Evolutionary conservation across 176 grass and related monocot genomes (phyloP).

Genomic region (Bothriochloa decipiens): DNA sequence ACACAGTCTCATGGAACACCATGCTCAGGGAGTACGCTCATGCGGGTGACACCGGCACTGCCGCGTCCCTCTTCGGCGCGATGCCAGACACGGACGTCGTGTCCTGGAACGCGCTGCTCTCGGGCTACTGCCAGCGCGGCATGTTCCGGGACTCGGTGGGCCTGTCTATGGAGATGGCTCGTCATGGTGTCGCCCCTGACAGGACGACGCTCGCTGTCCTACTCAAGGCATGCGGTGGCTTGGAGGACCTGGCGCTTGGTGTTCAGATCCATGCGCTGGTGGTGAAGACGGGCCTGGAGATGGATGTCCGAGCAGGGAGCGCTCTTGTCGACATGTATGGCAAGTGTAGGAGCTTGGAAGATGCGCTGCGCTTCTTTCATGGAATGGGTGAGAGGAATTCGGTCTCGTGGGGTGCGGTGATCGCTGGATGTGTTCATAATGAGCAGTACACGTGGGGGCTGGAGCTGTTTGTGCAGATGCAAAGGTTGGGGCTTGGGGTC

Average conservation of each 20-base stretch:
- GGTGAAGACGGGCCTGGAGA: constrained; percentile 59
- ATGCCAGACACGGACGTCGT: constrained; percentile 70
- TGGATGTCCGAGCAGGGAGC: constrained; percentile 58
- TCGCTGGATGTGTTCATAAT: constrained; percentile 70
- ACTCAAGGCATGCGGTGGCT: constrained; percentile 65
- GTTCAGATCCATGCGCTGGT: constrained; percentile 59
- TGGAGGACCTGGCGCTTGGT: constrained; percentile 53
- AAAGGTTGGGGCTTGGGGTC: constrained; percentile 59
- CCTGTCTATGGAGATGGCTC: constrained; percentile 63
- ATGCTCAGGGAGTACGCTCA: constrained; percentile 55
- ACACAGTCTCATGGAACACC: constrained; percentile 88
- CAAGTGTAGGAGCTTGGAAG: constrained; percentile 67
- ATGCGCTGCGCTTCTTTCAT: constrained; percentile 59
- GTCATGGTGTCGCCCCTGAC: constrained; percentile 42
- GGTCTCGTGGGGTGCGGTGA: constrained; percentile 72
- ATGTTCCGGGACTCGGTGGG: constrained; percentile 42
- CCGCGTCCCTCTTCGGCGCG: constrained; percentile 43
- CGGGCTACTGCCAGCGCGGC: constrained; percentile 47
- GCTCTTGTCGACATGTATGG: constrained; percentile 86
- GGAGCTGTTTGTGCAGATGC: constrained; percentile 80
- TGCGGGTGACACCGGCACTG: constrained; percentile 29
- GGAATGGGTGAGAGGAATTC: constrained; percentile 80
- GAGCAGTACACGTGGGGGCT: constrained; percentile 48
- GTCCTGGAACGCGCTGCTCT: constrained; percentile 75
- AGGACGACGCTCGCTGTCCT: constrained; percentile 56